Base-by-base conservation (phyloP, 305 asterid genomes). In the Fraxinus angustifolia region DNA sequence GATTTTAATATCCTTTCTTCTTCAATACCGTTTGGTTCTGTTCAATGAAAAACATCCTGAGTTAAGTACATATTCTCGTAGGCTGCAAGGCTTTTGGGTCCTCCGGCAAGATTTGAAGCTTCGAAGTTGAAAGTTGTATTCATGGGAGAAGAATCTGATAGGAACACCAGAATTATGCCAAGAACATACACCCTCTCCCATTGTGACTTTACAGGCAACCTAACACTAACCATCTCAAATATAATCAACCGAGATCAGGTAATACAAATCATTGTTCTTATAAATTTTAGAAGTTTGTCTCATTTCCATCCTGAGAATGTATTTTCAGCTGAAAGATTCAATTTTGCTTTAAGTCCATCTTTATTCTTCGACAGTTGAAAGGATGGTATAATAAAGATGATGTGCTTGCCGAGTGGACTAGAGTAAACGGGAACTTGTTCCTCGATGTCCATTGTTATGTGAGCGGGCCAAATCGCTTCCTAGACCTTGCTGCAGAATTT, bases 361-460 rank as follows among this genome's bases (percentile, higher is more conserved):
- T 70, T 53, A 77, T 35, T 6, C 45, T 76, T 26, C 50, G 56
- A 6, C 90, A 95, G 99, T 83, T 95, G 86, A 90, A 90, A 30
- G 98, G 98, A n/a, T 93, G 99, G 98, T 92, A 95, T n/a, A 87
- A 86, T 50, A 93, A 90, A 81, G 99, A 95, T 71, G 99, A 92
- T 74, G 99, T 95, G 76, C 94, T 95, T 70, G 97, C 99, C 34
- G 97, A 95, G 75, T 95, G 98, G 99, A 92, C 94, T 58, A 83
- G 91, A 35, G 93, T 88, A 56, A 92, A 90, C 45, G 97, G 96
- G 3, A 88, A 83, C 78, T 67, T 91, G 85, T 92, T 88, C 90
- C 89, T 95, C 26, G 95, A 93, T 78, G 92, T 95, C 82, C 99
- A 95, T 83, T 93, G 99, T 83, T 91, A 89, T 65, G 98, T 93